phyloP scores from a whole-genome alignment of 306 rosid genomes.

The Vachellia pachyceras region DNA sequence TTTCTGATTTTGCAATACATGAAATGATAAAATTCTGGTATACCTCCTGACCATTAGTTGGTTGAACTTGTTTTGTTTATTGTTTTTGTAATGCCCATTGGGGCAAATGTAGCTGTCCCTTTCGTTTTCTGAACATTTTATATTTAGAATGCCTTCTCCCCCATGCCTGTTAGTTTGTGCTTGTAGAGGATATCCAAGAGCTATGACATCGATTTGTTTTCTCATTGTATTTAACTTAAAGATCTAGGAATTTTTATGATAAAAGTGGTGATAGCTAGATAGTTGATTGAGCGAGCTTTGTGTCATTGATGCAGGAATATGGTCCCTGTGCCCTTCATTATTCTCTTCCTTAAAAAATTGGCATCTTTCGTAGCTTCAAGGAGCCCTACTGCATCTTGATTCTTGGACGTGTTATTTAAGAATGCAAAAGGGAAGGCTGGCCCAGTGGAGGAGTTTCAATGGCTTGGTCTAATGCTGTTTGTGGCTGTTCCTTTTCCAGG shows the following conservation, averaged over 20 bases:
- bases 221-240: constrained; percentile 26
- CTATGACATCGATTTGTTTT: constrained; percentile 30
- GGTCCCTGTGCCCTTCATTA: constrained; percentile 87
- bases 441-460: constrained; percentile 92
- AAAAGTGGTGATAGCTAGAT: constrained; percentile 11
- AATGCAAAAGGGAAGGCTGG: constrained; percentile 85
- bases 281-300: constrained; percentile 29
- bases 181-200: constrained; percentile 1
- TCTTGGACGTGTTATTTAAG: constrained; percentile 69
- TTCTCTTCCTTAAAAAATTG: constrained; percentile 72
- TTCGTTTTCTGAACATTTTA: constrained; percentile 2
- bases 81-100: background rate
- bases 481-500: too few species aligned
- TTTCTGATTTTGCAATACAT: background rate
- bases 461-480: constrained; percentile 95
- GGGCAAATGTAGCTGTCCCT: background rate
- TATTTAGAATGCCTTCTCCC: background rate
- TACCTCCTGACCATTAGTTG: background rate
- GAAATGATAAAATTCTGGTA: constrained; percentile 6
- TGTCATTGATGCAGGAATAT: constrained; percentile 70
- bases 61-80: constrained; percentile 35
- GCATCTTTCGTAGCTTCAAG: constrained; percentile 79
- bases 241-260: background rate
- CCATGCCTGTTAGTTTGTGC: constrained; percentile 5
- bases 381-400: constrained; percentile 58